These are phyloP conservation scores for Podospora sp. DNA, from an alignment of 495 filamentous ascomycete genomes.

Conservation along the genomic window DNA sequence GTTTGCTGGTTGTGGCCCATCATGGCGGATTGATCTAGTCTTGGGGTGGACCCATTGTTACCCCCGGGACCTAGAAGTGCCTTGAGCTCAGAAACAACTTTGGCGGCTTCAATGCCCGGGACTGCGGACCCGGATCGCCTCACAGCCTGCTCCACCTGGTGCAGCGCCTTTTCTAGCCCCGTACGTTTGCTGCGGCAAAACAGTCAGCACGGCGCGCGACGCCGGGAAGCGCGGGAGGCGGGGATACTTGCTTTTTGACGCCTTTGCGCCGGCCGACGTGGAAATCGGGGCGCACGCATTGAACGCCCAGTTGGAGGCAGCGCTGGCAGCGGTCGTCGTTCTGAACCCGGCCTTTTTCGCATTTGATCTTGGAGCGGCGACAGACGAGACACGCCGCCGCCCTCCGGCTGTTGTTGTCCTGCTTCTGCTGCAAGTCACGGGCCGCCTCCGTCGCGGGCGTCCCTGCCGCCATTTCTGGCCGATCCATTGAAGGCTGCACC, in stretches of 20 bases:
- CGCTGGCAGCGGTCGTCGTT: conserved; percentile 60
- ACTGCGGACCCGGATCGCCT: conserved; percentile 58
- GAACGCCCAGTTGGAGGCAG: conserved; percentile 58
- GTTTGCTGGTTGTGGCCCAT: conserved; percentile 11
- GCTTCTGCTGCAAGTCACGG: conserved; percentile 27
- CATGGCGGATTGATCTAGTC: conserved; percentile 16
- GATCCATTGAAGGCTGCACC: conserved; percentile 5
- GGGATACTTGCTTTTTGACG: conserved; percentile 65
- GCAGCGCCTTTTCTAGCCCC: conserved; percentile 70
- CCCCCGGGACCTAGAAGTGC: conserved; percentile 49
- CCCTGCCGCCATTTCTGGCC: conserved; percentile 23
- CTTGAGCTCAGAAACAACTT: conserved; percentile 58
- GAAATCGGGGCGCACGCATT: conserved; percentile 69
- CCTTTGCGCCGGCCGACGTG: conserved; percentile 73
- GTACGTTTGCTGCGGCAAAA: conserved; percentile 64
- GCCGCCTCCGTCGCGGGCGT: conserved; percentile 16
- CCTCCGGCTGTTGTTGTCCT: conserved; percentile 34
- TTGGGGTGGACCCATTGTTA: conserved; percentile 19
- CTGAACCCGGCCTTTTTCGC: conserved; percentile 52
- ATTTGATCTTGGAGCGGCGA: conserved; percentile 69
- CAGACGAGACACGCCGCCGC: conserved; percentile 68
- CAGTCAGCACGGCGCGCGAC: conserved; percentile 12
- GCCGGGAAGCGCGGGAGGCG: not conserved
- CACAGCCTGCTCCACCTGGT: conserved; percentile 73
- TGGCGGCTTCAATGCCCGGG: conserved; percentile 54